phyloP scores from a whole-genome alignment of 2,329 filamentous ascomycete genomes.

The Leptodontidium sp. region DNA sequence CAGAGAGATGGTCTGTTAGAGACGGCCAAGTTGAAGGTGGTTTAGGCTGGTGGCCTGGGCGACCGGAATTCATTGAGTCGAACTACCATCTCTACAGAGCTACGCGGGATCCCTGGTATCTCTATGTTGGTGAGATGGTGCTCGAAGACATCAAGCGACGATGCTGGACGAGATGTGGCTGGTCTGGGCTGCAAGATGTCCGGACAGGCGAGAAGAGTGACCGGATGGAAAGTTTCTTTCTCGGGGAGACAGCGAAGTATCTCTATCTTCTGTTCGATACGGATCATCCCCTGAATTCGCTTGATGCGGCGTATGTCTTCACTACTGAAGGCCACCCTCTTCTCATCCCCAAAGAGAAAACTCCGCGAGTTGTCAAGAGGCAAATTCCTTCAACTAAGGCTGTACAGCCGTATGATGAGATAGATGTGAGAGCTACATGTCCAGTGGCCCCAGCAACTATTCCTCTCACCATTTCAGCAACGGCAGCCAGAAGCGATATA shows the following conservation, averaged over 20 bases:
- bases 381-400: slow-evolving; percentile 37
- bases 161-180: slow-evolving; percentile 91
- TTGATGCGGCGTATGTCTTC: slow-evolving; percentile 91
- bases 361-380: slow-evolving; percentile 23
- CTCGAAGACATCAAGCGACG: slow-evolving; percentile 85
- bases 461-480: slow-evolving; percentile 79
- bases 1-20: slow-evolving; percentile 90
- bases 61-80: slow-evolving; percentile 96
- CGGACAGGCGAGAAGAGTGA: slow-evolving; percentile 86
- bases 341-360: slow-evolving; percentile 71
- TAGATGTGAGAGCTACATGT: slow-evolving; percentile 62
- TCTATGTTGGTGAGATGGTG: slow-evolving; percentile 96
- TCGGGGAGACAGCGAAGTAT: slow-evolving; percentile 96
- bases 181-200: slow-evolving; percentile 88
- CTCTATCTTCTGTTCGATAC: slow-evolving; percentile 90
- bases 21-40: slow-evolving; percentile 86
- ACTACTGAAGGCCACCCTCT: slow-evolving; percentile 96
- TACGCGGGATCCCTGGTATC: slow-evolving; percentile 94
- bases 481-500: slow-evolving; percentile 80
- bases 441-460: slow-evolving; percentile 65
- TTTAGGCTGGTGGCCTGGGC: slow-evolving; percentile 92
- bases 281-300: slow-evolving; percentile 83
- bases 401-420: slow-evolving; percentile 48
- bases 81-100: slow-evolving; percentile 96
- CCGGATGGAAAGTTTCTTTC: slow-evolving; percentile 98